A percentile compares a stretch with the other conserved stretches of the same genome.
Conservation (phyloP, 148 eudicot genomes). For the Nepenthes gracilis region DNA sequence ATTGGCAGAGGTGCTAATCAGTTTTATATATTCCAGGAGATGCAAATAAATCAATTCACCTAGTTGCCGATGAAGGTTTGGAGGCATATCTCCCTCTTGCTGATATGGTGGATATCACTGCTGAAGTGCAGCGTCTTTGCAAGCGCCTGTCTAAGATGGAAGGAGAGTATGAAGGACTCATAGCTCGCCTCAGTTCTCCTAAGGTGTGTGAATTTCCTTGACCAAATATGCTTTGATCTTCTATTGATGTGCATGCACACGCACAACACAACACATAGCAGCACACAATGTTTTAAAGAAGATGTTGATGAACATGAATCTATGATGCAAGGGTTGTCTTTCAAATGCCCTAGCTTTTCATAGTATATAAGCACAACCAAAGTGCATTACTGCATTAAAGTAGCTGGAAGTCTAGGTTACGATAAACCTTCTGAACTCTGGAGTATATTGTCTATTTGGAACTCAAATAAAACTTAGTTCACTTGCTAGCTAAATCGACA, state of each 20-base stretch:
- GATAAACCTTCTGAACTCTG: too few species aligned
- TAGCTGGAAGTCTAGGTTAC: too few species aligned
- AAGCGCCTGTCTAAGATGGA: slow-evolving; percentile 87
- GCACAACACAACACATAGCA: neutral
- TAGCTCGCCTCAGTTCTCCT: slow-evolving; percentile 71
- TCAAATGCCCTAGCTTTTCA: too few species aligned
- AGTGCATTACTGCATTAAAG: too few species aligned
- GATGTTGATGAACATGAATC: neutral
- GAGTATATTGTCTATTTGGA: too few species aligned
- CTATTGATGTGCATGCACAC: neutral
- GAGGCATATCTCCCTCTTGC: slow-evolving; percentile 99
- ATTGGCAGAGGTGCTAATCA: neutral
- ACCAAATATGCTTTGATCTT: slow-evolving; percentile 1
- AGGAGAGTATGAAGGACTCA: slow-evolving; percentile 64
- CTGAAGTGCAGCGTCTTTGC: slow-evolving; percentile 76
- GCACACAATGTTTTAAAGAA: neutral
- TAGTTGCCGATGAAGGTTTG: slow-evolving; percentile 90
- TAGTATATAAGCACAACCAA: too few species aligned
- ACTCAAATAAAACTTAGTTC: too few species aligned
- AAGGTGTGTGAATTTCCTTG: slow-evolving; percentile 23
- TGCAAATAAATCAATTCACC: slow-evolving; percentile 87
- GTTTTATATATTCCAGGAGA: slow-evolving; percentile 31
- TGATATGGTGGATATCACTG: slow-evolving; percentile 90
- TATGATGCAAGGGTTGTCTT: neutral
- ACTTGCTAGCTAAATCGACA: too few species aligned